Evolutionary conservation across 2,329 filamentous ascomycete species (phyloP), one percentile per base, ranked within the genome.

Genomic region (Alternaria tenuissima): DNA sequence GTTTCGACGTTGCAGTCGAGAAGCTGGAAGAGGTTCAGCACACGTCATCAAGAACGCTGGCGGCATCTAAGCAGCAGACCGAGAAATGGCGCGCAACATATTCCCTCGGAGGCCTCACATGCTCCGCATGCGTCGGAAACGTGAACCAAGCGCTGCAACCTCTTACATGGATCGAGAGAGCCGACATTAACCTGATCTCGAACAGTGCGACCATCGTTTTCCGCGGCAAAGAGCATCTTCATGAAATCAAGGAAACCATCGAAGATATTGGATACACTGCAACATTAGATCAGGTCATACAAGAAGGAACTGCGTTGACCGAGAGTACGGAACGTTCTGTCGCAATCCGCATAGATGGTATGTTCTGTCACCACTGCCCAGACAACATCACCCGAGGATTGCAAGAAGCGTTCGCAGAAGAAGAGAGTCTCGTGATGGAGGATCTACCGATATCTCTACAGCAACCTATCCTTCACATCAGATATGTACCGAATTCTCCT

Each of bases 401-500:
- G 14, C 79, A 79, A 5, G 73, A 75, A 11, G 81, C 83, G 2
- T 87, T 89, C 65, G 74, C 76, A 14, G 66, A 78, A 7, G 57
- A 57, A 9, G 49, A 57, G 54, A 79, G 1, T 5, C 75, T 92
- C 1, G 78, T 82, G 4, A 79, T 93, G 14, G 75, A 88, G 39
- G 80, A 81, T 28, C 77, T 81, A 18, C 84, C 88, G 1, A 88
- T 88, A 1, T 78, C 86, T 26, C 79, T 89, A 36, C 82, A 86
- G 18, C 63, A 65, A 20, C 91, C 93, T 0, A 85, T 93, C 30
- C 71, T 96, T 43, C 89, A 85, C 67, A 74, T 97, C 54, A 85
- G 81, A 3, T 97, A 97, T 71, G 81, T 81, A 0, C 92, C 94
- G 0, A 76, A 85, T 2, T 83, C 88, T 4, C 91, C 92, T 0